Percentiles rank a stretch among this genome's conserved stretches.
Conservation (phyloP, 495 filamentous ascomycete species). For the Filosporella fistucella region DNA sequence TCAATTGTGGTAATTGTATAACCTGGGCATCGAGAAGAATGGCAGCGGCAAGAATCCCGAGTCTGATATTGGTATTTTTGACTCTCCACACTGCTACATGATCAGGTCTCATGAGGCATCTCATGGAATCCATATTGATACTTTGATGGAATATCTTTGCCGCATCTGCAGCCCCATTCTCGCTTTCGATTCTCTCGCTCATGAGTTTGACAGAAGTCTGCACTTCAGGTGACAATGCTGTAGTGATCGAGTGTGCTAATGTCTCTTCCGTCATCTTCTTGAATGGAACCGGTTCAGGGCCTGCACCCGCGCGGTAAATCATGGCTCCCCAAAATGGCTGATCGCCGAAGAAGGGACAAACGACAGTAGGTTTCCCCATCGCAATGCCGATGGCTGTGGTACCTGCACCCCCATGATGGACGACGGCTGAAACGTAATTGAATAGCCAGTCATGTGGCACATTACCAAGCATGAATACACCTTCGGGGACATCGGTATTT, state of each 20-base stretch:
- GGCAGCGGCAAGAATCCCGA: constrained; percentile 66
- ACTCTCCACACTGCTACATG: constrained; percentile 20
- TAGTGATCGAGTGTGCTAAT: constrained; percentile 66
- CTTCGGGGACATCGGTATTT: constrained; percentile 50
- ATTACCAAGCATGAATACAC: constrained; percentile 64
- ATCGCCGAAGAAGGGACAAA: constrained; percentile 84
- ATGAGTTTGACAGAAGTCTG: constrained; percentile 41
- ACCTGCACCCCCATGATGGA: constrained; percentile 80
- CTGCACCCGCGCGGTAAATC: constrained; percentile 66
- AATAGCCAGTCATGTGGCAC: constrained; percentile 80
- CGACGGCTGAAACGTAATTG: constrained; percentile 64
- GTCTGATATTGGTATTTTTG: constrained; percentile 49
- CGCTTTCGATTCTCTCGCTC: constrained; percentile 16
- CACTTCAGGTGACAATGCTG: constrained; percentile 57
- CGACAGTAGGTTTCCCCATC: constrained; percentile 62
- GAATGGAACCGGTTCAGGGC: constrained; percentile 69
- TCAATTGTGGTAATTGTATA: constrained; percentile 40
- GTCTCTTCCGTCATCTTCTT: constrained; percentile 60
- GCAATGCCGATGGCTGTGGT: constrained; percentile 74
- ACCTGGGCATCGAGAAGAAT: constrained; percentile 50
- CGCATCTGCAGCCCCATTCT: constrained; percentile 15
- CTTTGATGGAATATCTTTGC: constrained; percentile 14
- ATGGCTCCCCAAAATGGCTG: constrained; percentile 82
- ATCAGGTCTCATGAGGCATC: constrained; percentile 23
- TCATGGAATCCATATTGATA: constrained; percentile 19